A percentile compares a stretch with the other conserved stretches of the same genome.
These are phyloP conservation scores for Backusella mclennaniae DNA, from an alignment of 192 early-diverging fungal genomes.

Conservation along the genomic window DNA sequence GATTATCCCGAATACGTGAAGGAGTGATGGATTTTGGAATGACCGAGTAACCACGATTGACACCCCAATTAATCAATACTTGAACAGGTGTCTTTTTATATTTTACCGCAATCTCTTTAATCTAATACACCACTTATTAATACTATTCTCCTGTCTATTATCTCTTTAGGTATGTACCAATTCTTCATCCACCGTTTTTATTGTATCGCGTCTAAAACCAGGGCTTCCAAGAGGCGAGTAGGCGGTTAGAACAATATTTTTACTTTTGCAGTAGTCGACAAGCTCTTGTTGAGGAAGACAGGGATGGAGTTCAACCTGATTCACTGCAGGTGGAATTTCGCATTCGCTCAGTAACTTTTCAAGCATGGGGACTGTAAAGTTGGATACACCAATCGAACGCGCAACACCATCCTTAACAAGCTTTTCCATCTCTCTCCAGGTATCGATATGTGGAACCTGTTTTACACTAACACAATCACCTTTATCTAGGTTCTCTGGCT, in stretches of 20 bases:
- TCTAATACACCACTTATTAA: constrained; percentile 22
- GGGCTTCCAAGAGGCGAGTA: constrained; percentile 65
- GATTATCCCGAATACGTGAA: constrained; percentile 52
- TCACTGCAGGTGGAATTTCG: constrained; percentile 67
- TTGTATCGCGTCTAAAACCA: constrained; percentile 13
- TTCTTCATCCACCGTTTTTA: constrained; percentile 52
- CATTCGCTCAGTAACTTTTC: constrained; percentile 60
- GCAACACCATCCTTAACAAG: constrained; percentile 60
- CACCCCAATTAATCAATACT: constrained; percentile 55
- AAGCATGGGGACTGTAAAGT: constrained; percentile 59
- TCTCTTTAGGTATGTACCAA: constrained; percentile 14
- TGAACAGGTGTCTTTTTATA: constrained; percentile 50
- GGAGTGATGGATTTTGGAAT: constrained; percentile 64
- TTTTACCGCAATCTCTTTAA: constrained; percentile 41
- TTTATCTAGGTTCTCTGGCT: constrained; percentile 13
- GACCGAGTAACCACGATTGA: constrained; percentile 44
- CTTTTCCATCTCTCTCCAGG: constrained; percentile 73
- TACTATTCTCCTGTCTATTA: not conserved
- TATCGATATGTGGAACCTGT: constrained; percentile 55
- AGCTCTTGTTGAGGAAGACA: constrained; percentile 55
- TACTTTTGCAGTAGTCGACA: constrained; percentile 49
- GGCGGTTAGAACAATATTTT: constrained; percentile 61
- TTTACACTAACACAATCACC: constrained; percentile 40
- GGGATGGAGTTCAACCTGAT: constrained; percentile 68
- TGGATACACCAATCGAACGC: constrained; percentile 76